Base-by-base conservation (phyloP, 2,329 filamentous ascomycete genomes). In the Coniochaeta sp. region DNA sequence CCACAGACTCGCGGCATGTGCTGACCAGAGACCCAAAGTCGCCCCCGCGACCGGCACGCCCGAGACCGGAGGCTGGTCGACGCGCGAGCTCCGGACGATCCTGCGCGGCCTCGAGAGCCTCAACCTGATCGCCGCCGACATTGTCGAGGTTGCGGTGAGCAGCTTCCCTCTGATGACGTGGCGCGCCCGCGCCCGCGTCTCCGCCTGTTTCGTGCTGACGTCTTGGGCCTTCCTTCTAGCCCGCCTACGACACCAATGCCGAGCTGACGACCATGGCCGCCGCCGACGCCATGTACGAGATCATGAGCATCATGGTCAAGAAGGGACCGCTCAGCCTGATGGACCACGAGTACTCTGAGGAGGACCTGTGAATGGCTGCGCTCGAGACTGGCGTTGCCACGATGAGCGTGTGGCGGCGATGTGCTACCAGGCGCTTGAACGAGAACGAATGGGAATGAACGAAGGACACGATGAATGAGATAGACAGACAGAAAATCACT, bases 231-330 rank as follows among this genome's bases (percentile, higher is more conserved):
- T 14, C 28, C 47, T 34, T 52, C 9, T 40, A 77, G 66, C 87
- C 87, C 5, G 87, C 87, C 0, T 89, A 89, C 65, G 87, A 89
- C 67, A 89, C 87, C 6, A 89, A 89, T 64, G 87, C 87, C 1
- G 87, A 89, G 73, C 78, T 84, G 64, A 89, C 87, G 1, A 89
- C 87, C n/a, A 89, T 89, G 86, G 86, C 86, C 1, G 86, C 87
- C 2, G 87, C 87, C 5, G 73, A 92, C 72, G 83, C 84, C 0
- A 74, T 93, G 22, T 93, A 89, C 68, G 89, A 93, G 73, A 84
- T 93, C 56, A 89, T 92, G 83, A 90, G 85, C 14, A 80, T 93
- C 62, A 93, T 92, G 89, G 88, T 91, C 17, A 90, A 91, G 80
- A 87, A 86, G 67, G 89, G 89, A 0, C 88, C 88, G 0, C 74